Conservation (phyloP, 129 eudicot species). For the Chrysanthemum lavandulifolium region DNA sequence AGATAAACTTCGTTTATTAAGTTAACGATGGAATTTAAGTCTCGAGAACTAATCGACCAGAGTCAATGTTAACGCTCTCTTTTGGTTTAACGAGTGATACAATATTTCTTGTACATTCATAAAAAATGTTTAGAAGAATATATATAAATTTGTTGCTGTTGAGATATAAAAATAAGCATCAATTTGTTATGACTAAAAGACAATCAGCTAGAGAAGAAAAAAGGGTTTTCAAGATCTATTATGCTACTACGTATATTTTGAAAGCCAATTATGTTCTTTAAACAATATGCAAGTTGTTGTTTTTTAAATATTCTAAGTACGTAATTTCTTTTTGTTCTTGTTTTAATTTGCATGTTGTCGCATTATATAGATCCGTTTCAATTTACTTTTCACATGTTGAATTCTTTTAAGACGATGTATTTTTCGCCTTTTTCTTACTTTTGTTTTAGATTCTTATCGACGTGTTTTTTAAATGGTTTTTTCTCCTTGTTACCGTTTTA, state of each 20-base stretch:
- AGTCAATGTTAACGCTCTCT: too few species aligned
- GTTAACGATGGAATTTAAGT: too few species aligned
- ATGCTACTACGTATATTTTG: too few species aligned
- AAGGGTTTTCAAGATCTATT: background rate
- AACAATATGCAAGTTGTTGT: constrained; percentile 14
- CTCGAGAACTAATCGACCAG: too few species aligned
- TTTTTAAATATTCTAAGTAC: constrained; percentile 8
- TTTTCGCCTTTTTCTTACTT: background rate
- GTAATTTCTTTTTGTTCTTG: background rate
- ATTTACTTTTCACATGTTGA: constrained; percentile 3
- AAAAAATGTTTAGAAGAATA: background rate
- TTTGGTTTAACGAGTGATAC: too few species aligned
- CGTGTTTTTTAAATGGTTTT: too few species aligned
- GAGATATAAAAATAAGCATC: background rate
- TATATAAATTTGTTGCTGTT: background rate
- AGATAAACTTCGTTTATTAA: too few species aligned
- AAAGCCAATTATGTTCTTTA: background rate
- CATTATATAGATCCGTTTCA: background rate
- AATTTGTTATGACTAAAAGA: background rate
- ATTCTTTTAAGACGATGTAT: background rate
- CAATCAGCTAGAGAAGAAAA: background rate
- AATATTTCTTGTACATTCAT: too few species aligned
- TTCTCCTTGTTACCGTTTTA: too few species aligned
- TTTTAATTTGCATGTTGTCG: background rate
- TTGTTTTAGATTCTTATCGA: background rate